Base-by-base conservation (phyloP, 1,139 yeast genomes). In the Kodamaea alishanica region DNA sequence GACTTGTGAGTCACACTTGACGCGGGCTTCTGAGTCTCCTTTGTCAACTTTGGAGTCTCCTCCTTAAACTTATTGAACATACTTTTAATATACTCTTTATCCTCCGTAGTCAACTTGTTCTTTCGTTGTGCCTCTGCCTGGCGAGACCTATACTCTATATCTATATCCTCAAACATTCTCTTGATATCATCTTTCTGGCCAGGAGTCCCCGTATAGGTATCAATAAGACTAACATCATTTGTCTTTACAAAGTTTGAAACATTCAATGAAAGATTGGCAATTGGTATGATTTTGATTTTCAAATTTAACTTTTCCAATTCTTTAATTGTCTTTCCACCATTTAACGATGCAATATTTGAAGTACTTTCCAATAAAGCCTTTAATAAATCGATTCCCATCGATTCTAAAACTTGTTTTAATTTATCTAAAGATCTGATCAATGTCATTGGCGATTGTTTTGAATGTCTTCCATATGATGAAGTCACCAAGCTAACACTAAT, bases 171-270 rank as follows among this genome's bases (percentile, higher is more conserved):
- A 39, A 61, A 59, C 54, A 56, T 45, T 32, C 43, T 44, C 33
- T 45, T 52, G 33, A 59, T 43, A 28, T 46, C 44, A 10, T 46
- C 49, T 30, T 45, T 35, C 10, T 32, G 8, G 6, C 24, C 9
- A 24, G 10, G 6, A 9, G 7, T 20, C 7, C 25, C 10, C 24
- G 7, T 62, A 58, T 77, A 75, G n/a, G 71, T 65, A 40, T 79
- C 77, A 6, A 81, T 70, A 4, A 78, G 65, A 40, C 65, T 67
- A 7, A 65, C 60, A 9, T 61, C 66, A 27, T 64, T 63, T 0
- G 71, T 48, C 7, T 66, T 64, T 15, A 70, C 76, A 52, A 84
- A 79, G 40, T 75, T 77, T 1, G 82, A 67, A 2, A 82, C 61
- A 0, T 71, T 65, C 41, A 83, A 58, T 12, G 77, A 73, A 45